phyloP scores from a whole-genome alignment of 768 basidiomycete species.

The Xerocomus brunneocitrinus region DNA sequence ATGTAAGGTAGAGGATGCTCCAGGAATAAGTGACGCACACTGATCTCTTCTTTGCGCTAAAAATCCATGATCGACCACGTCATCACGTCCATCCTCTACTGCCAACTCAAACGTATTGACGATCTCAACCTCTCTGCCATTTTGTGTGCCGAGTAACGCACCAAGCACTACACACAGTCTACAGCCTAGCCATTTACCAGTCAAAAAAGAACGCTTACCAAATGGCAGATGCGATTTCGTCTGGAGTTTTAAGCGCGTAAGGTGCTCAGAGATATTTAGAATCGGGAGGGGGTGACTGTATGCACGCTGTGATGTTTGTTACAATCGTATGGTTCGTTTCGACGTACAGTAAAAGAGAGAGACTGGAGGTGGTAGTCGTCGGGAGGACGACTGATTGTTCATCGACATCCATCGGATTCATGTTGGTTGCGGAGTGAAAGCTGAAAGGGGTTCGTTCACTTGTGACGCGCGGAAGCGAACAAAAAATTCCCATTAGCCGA shows the following conservation, averaged over 20 bases:
- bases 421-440: conserved; percentile 15
- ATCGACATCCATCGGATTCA: conserved; percentile 72
- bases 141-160: conserved; percentile 89
- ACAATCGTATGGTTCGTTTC: background rate
- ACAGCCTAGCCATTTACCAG: background rate
- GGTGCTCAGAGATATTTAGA: conserved; percentile 94
- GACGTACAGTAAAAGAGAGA: conserved; percentile 70
- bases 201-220: conserved; percentile 39
- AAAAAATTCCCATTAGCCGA: conserved; percentile 39
- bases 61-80: conserved; percentile 75
- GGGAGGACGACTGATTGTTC: conserved; percentile 72
- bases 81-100: conserved; percentile 46
- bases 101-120: conserved; percentile 95
- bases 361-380: conserved; percentile 64
- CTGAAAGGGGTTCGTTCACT: conserved; percentile 1
- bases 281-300: conserved; percentile 92
- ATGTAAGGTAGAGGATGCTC: conserved; percentile 3
- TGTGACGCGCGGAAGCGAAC: background rate
- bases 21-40: conserved; percentile 45
- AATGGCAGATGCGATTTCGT: conserved; percentile 57
- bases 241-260: conserved; percentile 80
- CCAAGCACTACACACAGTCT: conserved; percentile 66
- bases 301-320: conserved; percentile 14
- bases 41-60: conserved; percentile 81
- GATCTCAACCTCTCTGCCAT: conserved; percentile 93